A percentile compares a stretch with the other conserved stretches of the same genome.
Evolutionary conservation across 805 yeast genomes (phyloP).

Genomic region (Metschnikowia borealis): DNA sequence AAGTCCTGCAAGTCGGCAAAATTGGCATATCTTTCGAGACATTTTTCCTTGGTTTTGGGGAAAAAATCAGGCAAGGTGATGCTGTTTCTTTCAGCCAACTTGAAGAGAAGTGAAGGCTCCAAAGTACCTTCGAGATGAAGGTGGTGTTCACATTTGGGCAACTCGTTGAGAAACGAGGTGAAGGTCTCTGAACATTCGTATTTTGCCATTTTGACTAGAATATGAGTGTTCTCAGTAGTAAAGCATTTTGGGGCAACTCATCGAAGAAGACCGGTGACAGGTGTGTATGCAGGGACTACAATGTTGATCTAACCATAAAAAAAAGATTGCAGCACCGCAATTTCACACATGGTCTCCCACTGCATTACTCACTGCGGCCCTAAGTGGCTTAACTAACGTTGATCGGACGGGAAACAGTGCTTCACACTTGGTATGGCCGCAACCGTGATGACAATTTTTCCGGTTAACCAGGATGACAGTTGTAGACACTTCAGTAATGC

Average conservation of each 20-base stretch:
- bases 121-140: slow-evolving; percentile 81
- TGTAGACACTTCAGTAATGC: neutral
- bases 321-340: no score
- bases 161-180: slow-evolving; percentile 53
- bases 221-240: no score
- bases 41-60: slow-evolving; percentile 55
- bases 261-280: neutral
- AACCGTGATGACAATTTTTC: neutral
- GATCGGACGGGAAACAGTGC: no score
- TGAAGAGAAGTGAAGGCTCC: slow-evolving; percentile 69
- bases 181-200: slow-evolving; percentile 24
- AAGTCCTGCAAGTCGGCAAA: slow-evolving; percentile 75
- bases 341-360: no score
- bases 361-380: no score
- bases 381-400: no score
- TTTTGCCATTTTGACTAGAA: slow-evolving; percentile 8
- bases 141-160: slow-evolving; percentile 88
- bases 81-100: slow-evolving; percentile 62
- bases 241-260: neutral
- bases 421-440: neutral
- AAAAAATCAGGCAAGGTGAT: slow-evolving; percentile 58
- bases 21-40: slow-evolving; percentile 50
- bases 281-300: neutral
- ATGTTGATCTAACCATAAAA: neutral
- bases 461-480: no score